Base-by-base conservation (phyloP, 2,329 filamentous ascomycete genomes). In the Clonostachys solani region DNA sequence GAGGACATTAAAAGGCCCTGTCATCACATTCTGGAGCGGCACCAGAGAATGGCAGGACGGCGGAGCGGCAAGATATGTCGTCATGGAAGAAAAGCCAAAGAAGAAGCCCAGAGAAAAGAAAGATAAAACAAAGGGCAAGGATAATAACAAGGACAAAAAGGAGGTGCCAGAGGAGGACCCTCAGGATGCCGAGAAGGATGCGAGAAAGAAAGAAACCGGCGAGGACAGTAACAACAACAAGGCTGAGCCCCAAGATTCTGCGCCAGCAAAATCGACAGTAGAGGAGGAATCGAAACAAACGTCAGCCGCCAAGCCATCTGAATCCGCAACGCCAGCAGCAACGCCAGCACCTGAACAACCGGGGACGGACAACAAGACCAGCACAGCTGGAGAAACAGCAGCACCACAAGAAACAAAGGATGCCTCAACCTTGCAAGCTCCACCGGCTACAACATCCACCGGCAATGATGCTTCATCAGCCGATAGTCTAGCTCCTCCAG, bases 11-110 rank as follows among this genome's bases (percentile, higher is more conserved):
- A 85, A 92, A 46, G 94, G 94, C 0, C 90, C 94, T 0, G 89
- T 96, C 12, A 84, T 96, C 40, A 89, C 89, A 3, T 92, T 88
- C 65, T 96, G 92, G 86, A 97, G 92, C 64, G 94, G 92, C n/a
- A 80, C 89, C 52, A 88, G 88, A 34, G 82, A 89, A 56, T 92
- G 89, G 79, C 77, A 86, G 47, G 85, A 89, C 57, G 87, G 86
- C n/a, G 48, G 41, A 12, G 18, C 36, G 36, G 43, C 36, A 8
- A 45, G 33, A n/a, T 52, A 48, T 44, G 50, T 48, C 12, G 75
- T 84, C 51, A 76, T 84, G 50, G 80, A 84, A 57, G 80, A 84
- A 59, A 81, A 79, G 57, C 72, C 74, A 53, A 84, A 83, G 60
- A 72, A 74, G 49, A 71, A 76, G 63, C 84, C 82, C 61, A 67